Evolutionary conservation across 2,329 filamentous ascomycete species (phyloP).

Genomic region (Penicillium sp.): DNA sequence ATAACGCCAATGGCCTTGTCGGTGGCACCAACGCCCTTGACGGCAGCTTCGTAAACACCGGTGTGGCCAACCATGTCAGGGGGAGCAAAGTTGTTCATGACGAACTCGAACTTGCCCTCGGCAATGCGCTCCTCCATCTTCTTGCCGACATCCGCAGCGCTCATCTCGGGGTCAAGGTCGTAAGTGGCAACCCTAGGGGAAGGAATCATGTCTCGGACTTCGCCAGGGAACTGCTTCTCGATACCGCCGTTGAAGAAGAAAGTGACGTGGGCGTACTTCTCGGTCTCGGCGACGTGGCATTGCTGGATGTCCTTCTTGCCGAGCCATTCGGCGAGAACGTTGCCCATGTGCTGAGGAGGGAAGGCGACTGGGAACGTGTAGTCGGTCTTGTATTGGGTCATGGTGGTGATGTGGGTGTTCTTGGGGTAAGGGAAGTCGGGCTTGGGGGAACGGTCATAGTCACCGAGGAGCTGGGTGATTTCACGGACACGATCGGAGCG

Average conservation of each 20-base stretch:
- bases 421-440: slow-evolving; percentile 95
- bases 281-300: slow-evolving; percentile 96
- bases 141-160: slow-evolving; percentile 83
- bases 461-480: slow-evolving; percentile 91
- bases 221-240: slow-evolving; percentile 92
- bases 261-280: slow-evolving; percentile 99
- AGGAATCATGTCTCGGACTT: slow-evolving; percentile 90
- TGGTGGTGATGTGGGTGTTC: slow-evolving; percentile 85
- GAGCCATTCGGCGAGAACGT: slow-evolving; percentile 97
- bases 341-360: slow-evolving; percentile 92
- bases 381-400: slow-evolving; percentile 98
- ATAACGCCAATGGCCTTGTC: slow-evolving; percentile 94
- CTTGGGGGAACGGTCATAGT: slow-evolving; percentile 85
- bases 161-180: slow-evolving; percentile 95
- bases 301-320: slow-evolving; percentile 88
- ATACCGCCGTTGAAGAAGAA: slow-evolving; percentile 99
- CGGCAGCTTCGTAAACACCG: slow-evolving; percentile 92
- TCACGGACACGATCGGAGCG: slow-evolving; percentile 96
- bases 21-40: slow-evolving; percentile 81
- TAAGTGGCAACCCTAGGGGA: slow-evolving; percentile 97
- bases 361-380: slow-evolving; percentile 93
- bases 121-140: slow-evolving; percentile 86
- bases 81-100: slow-evolving; percentile 99
- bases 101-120: slow-evolving; percentile 87
- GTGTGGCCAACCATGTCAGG: slow-evolving; percentile 99